These are phyloP conservation scores for Tetrahymena elliotti DNA, from an alignment of 73 alveolate genomes.

Conservation along the genomic window DNA sequence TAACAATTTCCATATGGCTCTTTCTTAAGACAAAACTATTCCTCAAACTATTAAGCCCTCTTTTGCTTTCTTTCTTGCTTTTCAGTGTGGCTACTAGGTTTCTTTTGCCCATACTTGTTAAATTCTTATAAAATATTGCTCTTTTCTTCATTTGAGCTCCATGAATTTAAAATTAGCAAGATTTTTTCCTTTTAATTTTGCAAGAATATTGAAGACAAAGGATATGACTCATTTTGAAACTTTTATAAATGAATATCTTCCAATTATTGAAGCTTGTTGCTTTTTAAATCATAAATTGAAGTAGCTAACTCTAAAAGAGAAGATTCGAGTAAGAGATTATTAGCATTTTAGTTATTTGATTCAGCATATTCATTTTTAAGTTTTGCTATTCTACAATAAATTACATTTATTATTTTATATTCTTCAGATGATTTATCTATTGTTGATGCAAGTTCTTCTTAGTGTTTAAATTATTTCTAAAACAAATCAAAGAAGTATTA, in stretches of 20 bases:
- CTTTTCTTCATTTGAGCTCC: background rate
- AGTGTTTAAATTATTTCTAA: background rate
- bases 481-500: background rate
- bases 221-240: background rate
- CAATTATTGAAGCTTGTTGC: background rate
- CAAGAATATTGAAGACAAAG: background rate
- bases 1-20: conserved; percentile 37
- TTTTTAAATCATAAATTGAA: background rate
- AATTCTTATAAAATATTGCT: background rate
- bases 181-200: background rate
- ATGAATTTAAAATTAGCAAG: background rate
- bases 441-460: background rate
- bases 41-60: conserved; percentile 16
- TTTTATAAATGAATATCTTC: background rate
- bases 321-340: background rate
- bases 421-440: background rate
- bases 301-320: background rate
- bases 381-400: background rate
- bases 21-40: conserved; percentile 13
- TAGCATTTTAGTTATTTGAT: background rate
- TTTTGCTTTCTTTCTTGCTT: conserved; percentile 12
- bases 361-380: background rate
- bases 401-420: background rate
- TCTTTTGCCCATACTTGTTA: background rate
- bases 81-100: background rate